Evolutionary conservation across 441 rosid genomes (phyloP), one percentile per base, ranked within the genome.

Genomic region (Capsella rubella): DNA sequence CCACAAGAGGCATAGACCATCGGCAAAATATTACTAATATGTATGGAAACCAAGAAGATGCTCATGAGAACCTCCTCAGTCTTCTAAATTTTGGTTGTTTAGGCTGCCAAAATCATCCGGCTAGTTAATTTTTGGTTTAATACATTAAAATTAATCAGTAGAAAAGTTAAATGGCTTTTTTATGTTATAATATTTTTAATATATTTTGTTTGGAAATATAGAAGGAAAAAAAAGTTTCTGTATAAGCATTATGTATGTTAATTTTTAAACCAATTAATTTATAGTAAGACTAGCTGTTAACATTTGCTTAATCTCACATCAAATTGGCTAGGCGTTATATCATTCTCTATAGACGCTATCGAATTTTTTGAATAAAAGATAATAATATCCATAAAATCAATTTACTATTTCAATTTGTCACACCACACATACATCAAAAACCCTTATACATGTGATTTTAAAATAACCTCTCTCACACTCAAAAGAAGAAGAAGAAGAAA

Each of bases 401-500:
- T 52, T 21, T 45, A 59, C 50, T 61, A 75, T 15, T 43, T 68
- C 63, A 53, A 35, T 53, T 53, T 61, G 51, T 45, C 74, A 54
- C 79, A 75, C 71, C 74, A 75, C 79, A 75, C 71, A 69, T 75
- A 75, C 70, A 62, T 69, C 21, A 75, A 75, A 68, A 69, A 69
- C 64, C 74, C 37, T 54, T 75, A 62, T 76, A 76, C 60, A 75
- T 76, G 79, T 76, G 79, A 76, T 68, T 47, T 46, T 11, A 9
- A 49, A 60, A 16, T 21, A 62, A 62, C 58, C 59, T 45, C 64
- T 2, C 73, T 40, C 67, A 50, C 69, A 3, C 73, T 31, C 67
- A 50, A 10, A 59, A 11, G 3, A 43, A 21, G 25, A 21, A 1
- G 25, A 21, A 21, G 25, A 15, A 34, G 28, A 28, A 6, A 69